Evolutionary conservation across 495 filamentous ascomycete species (phyloP).

Genomic region (Peziza echinospora): DNA sequence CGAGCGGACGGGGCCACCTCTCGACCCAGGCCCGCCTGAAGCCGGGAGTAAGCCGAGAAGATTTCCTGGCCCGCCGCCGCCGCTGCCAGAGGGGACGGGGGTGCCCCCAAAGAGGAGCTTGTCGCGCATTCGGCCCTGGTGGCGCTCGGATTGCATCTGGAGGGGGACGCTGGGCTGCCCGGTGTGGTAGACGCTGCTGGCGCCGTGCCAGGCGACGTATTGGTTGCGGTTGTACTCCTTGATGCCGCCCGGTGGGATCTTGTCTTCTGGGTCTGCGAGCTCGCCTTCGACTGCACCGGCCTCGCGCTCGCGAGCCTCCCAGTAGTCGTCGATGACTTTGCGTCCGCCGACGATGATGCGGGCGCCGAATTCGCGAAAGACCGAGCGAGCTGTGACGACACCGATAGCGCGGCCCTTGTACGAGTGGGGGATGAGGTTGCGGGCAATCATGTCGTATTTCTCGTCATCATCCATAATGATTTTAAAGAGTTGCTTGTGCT

Average conservation of each 20-base stretch:
- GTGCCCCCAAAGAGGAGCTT: not conserved
- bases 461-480: constrained; percentile 85
- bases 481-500: constrained; percentile 83
- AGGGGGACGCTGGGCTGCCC: constrained; percentile 54
- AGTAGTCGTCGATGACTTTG: constrained; percentile 75
- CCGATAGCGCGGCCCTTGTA: constrained; percentile 97
- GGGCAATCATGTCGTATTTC: constrained; percentile 81
- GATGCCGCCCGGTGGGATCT: constrained; percentile 37
- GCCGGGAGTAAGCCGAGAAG: too few species aligned
- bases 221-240: constrained; percentile 82
- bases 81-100: not conserved
- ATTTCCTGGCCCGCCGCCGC: too few species aligned
- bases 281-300: constrained; percentile 77
- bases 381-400: constrained; percentile 86
- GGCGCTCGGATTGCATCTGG: constrained; percentile 32
- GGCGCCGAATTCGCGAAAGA: constrained; percentile 90
- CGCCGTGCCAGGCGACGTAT: constrained; percentile 95
- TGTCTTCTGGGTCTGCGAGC: constrained; percentile 67
- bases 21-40: not conserved
- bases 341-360: constrained; percentile 80
- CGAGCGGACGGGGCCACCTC: constrained; percentile 45
- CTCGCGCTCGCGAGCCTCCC: constrained; percentile 50
- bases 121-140: constrained; percentile 1
- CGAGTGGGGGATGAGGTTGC: constrained; percentile 82
- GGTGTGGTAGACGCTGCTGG: constrained; percentile 83